Evolutionary conservation across 352 stramenopile genomes (phyloP).

Genomic region (Phytophthora hibernalis): DNA sequence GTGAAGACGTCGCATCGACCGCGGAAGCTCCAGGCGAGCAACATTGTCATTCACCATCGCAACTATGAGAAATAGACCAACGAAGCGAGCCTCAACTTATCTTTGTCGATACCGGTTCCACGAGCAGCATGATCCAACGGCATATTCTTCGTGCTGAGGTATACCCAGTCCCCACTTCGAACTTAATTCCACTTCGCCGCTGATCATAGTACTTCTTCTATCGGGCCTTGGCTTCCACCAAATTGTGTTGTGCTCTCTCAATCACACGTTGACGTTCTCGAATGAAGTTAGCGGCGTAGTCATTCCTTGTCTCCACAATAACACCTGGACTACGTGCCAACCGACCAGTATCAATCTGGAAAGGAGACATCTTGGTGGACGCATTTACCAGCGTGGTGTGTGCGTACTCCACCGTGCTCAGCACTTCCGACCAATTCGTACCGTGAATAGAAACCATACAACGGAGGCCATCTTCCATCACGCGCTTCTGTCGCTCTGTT

Average conservation of each 20-base stretch:
- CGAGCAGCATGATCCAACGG: constrained; percentile 1
- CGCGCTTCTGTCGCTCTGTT: constrained; percentile 19
- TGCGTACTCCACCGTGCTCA: constrained; percentile 26
- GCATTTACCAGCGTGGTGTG: constrained; percentile 20
- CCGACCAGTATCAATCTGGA: constrained; percentile 26
- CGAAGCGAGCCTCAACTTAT: constrained; percentile 6
- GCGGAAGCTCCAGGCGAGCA: too few species aligned
- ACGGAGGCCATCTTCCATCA: constrained; percentile 20
- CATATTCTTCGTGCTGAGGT: constrained; percentile 7
- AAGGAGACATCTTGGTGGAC: constrained; percentile 13
- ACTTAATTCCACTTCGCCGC: neutral
- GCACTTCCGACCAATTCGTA: constrained; percentile 12
- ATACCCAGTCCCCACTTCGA: constrained; percentile 4
- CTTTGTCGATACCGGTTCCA: constrained; percentile 7
- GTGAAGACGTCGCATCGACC: too few species aligned
- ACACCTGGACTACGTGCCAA: neutral
- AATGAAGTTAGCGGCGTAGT: too few species aligned
- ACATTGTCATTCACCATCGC: too few species aligned
- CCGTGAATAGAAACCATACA: constrained; percentile 25
- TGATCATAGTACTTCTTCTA: neutral
- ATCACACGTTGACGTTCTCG: constrained; percentile 1
- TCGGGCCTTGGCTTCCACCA: constrained; percentile 3
- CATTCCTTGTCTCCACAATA: neutral
- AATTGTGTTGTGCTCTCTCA: neutral
- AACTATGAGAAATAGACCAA: constrained; percentile 7